Percentiles rank a stretch among this genome's conserved stretches.
Conservation (phyloP, 305 asterid species). For the Rubia occidens region DNA sequence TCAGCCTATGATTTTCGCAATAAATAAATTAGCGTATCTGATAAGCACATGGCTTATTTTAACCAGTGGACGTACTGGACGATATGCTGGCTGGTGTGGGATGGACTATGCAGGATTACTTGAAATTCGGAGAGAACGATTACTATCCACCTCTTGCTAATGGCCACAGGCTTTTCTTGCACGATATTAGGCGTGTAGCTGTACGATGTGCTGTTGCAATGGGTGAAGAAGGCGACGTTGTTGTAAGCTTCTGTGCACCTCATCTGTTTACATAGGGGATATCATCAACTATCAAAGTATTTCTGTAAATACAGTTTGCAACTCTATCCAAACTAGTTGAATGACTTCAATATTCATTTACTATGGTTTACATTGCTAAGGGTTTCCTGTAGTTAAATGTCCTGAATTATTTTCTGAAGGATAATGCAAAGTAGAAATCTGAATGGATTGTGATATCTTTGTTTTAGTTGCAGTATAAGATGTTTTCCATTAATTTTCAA, state of each 20-base stretch:
- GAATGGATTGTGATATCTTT: not conserved
- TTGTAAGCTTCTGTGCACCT: slow-evolving; percentile 47
- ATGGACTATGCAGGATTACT: slow-evolving; percentile 93
- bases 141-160: slow-evolving; percentile 91
- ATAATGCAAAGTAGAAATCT: not conserved
- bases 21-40: not conserved
- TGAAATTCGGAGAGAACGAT: slow-evolving; percentile 88
- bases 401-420: not conserved
- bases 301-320: not conserved
- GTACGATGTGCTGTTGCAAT: slow-evolving; percentile 97
- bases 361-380: not conserved
- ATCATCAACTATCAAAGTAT: not conserved
- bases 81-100: slow-evolving; percentile 96
- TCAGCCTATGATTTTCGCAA: not conserved
- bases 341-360: not conserved
- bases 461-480: too few species aligned
- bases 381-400: not conserved
- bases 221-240: slow-evolving; percentile 98
- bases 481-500: not conserved
- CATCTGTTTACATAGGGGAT: not conserved
- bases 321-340: not conserved
- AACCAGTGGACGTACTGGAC: slow-evolving; percentile 85
- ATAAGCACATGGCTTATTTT: slow-evolving; percentile 14
- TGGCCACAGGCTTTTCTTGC: slow-evolving; percentile 82
- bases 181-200: slow-evolving; percentile 90